Percentiles rank a stretch among this genome's conserved stretches.
Conservation (phyloP, 2,329 filamentous ascomycete species). For the Aspergillus fructus region DNA sequence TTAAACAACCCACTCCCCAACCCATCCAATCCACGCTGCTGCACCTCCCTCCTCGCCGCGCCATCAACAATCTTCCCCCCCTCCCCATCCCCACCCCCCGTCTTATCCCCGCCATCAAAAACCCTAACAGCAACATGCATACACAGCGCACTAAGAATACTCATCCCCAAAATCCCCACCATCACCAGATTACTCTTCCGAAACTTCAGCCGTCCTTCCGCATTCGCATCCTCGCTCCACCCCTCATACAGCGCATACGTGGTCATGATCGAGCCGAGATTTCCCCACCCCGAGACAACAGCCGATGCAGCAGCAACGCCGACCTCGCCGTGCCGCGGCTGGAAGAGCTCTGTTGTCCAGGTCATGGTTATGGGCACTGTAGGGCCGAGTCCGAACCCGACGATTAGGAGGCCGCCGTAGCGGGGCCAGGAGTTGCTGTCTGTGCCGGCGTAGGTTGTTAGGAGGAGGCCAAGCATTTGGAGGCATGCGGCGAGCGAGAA, state of each 20-base stretch:
- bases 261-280: conserved; percentile 80
- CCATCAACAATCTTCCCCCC: conserved; percentile 27
- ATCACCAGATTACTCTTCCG: conserved; percentile 83
- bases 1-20: conserved; percentile 17
- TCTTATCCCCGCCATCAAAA: conserved; percentile 29
- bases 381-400: conserved; percentile 85
- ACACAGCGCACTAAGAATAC: conserved; percentile 64
- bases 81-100: conserved; percentile 3
- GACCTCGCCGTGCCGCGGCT: conserved; percentile 83
- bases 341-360: conserved; percentile 89
- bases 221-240: conserved; percentile 73
- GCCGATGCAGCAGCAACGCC: conserved; percentile 84
- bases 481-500: conserved; percentile 74
- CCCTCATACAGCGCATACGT: conserved; percentile 88
- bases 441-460: conserved; percentile 70
- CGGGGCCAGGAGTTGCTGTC: conserved; percentile 70
- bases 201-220: conserved; percentile 66
- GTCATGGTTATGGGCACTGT: conserved; percentile 94
- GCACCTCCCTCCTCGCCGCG: conserved; percentile 35
- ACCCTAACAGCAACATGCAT: conserved; percentile 66
- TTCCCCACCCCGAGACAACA: conserved; percentile 82
- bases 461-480: conserved; percentile 78
- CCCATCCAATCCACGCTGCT: conserved; percentile 38
- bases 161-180: conserved; percentile 78
- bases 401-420: conserved; percentile 84